Evolutionary conservation across 805 yeast species (phyloP).

Genomic region (Saccharomyces kudriavzevii): DNA sequence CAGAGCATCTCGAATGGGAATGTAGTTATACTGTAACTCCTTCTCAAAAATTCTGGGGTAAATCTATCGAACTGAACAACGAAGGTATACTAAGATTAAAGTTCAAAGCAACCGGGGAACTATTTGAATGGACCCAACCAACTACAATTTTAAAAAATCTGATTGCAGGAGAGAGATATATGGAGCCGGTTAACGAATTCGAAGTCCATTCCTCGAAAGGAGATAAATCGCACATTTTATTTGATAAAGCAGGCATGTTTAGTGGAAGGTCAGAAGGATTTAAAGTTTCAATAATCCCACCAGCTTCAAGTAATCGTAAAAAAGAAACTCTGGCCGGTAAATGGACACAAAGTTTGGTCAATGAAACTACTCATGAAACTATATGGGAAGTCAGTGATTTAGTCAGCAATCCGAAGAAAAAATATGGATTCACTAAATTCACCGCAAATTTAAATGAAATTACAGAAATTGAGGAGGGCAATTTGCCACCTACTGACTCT

Average conservation of each 20-base stretch:
- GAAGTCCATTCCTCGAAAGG: conserved; percentile 65
- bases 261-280: conserved; percentile 69
- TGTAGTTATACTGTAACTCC: conserved; percentile 59
- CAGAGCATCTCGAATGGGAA: conserved; percentile 68
- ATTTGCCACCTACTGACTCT: conserved; percentile 79
- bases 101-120: conserved; percentile 54
- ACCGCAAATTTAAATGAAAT: conserved; percentile 77
- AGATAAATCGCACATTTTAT: conserved; percentile 58
- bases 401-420: conserved; percentile 47
- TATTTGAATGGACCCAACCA: conserved; percentile 74
- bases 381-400: conserved; percentile 71
- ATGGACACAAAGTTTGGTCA: conserved; percentile 68
- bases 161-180: conserved; percentile 89
- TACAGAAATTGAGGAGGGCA: conserved; percentile 56
- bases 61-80: conserved; percentile 74
- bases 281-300: conserved; percentile 33
- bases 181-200: conserved; percentile 72
- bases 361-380: conserved; percentile 29
- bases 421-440: conserved; percentile 81
- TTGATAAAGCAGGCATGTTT: conserved; percentile 76
- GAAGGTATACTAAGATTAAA: conserved; percentile 59
- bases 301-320: conserved; percentile 11
- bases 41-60: conserved; percentile 90
- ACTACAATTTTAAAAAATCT: conserved; percentile 74
- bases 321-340: conserved; percentile 44